These are phyloP conservation scores for Fusarium devonianum DNA, from an alignment of 2,329 filamentous ascomycete species.

Conservation along the genomic window DNA sequence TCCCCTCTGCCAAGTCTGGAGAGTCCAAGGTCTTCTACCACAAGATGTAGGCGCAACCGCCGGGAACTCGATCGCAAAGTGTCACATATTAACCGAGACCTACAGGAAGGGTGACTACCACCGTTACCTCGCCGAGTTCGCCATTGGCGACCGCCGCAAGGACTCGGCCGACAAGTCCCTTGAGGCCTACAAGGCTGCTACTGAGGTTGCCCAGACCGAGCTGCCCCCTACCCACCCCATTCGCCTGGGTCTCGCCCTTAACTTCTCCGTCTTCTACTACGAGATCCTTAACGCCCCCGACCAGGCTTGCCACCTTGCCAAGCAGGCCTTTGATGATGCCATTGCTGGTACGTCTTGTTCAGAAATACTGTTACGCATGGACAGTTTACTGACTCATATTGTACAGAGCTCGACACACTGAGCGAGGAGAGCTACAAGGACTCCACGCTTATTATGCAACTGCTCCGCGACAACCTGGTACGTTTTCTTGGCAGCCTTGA, in stretches of 20 bases:
- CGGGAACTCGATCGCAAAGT: constrained; percentile 74
- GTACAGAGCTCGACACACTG: constrained; percentile 87
- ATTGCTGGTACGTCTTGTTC: constrained; percentile 70
- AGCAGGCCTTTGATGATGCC: constrained; percentile 98
- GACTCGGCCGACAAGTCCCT: constrained; percentile 84
- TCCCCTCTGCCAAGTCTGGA: constrained; percentile 93
- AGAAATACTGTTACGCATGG: neutral
- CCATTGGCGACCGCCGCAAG: constrained; percentile 91
- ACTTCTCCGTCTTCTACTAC: constrained; percentile 99
- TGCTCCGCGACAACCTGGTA: constrained; percentile 95
- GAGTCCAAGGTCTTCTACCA: constrained; percentile 99
- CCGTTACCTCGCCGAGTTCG: constrained; percentile 94
- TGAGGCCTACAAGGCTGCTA: constrained; percentile 99
- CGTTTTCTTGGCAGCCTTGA: constrained; percentile 42
- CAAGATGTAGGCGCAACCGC: constrained; percentile 84
- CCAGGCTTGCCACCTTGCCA: constrained; percentile 97
- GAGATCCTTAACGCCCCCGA: constrained; percentile 99
- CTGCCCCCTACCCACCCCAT: constrained; percentile 97
- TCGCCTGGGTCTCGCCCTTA: constrained; percentile 94
- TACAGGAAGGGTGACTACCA: constrained; percentile 95
- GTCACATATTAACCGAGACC: constrained; percentile 66
- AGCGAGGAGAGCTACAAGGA: constrained; percentile 99
- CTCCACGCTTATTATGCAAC: constrained; percentile 98
- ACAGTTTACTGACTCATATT: constrained; percentile 8
- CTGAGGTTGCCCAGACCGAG: constrained; percentile 97